Evolutionary conservation across 305 asterid genomes (phyloP), one percentile per base, ranked within the genome.

Genomic region (Fraxinus greggii): DNA sequence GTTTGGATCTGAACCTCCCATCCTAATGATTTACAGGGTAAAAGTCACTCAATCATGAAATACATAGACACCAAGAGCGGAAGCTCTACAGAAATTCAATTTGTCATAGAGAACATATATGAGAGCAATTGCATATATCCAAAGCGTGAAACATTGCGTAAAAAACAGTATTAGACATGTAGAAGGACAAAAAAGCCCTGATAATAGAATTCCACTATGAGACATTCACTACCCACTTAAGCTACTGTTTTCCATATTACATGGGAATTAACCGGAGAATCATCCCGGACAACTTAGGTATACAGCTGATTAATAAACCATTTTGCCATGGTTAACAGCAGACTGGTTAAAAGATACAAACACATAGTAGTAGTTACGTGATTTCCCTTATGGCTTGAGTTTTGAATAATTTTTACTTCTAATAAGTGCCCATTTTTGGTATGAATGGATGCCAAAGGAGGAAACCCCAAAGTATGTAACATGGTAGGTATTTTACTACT

Each of bases 1-100:
- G 95, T 89, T 94, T 95, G 77, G 98, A 94, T 88, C 97, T 90
- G 92, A 89, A 95, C 92, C 96, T 91, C 84, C 99, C 99, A 84
- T 95, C 99, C 99, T 95, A 85, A 82, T 83, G 85, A 88, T 84
- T 85, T 77, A 89, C 78, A 88, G 82, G 87, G 79, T 78, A 86
- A 83, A 84, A 51, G 88, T 84, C 87, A 88, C 77, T 85, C 77
- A 81, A 81, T 78, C 65, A 78, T n/a, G 70, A 36, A 79, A 87
- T 51, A 86, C 48, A 77, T 61, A 81, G 59, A 81, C 75, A 78
- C 38, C 56, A 80, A 56, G 76, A 21, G 80, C 79, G 35, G 81
- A 35, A 78, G 28, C 63, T 84, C 31, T 70, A 26, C 48, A 81
- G 42, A 81, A 76, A 31, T 63, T 61, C 48, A 82, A 56, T 77